phyloP scores from a whole-genome alignment of 768 basidiomycete species.

The Tulasnella sp. region DNA sequence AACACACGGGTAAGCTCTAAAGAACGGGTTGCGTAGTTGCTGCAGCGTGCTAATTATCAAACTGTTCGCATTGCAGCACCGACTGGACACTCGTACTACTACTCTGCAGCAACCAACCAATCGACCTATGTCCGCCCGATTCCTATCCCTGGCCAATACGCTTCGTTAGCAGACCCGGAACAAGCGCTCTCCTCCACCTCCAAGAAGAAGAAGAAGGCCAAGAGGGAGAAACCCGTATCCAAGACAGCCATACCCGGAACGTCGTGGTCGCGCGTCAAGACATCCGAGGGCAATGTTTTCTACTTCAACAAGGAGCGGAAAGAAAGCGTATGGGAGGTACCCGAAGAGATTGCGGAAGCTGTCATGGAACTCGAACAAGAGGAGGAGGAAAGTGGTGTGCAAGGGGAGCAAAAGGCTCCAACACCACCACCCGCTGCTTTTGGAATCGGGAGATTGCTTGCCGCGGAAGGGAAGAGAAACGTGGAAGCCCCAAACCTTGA shows the following conservation, averaged over 20 bases:
- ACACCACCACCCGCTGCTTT: not conserved
- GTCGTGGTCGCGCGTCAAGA: slow-evolving; percentile 86
- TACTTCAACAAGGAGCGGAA: slow-evolving; percentile 83
- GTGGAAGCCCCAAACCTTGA: slow-evolving; percentile 15
- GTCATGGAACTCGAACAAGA: slow-evolving; percentile 57
- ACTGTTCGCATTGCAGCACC: slow-evolving; percentile 56
- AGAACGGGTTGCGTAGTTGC: not conserved
- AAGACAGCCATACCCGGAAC: slow-evolving; percentile 88
- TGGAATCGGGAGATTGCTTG: not conserved
- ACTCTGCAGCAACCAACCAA: slow-evolving; percentile 77
- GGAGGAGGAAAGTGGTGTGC: slow-evolving; percentile 45
- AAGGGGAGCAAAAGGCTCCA: slow-evolving; percentile 30
- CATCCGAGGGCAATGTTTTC: slow-evolving; percentile 89
- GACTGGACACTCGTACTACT: slow-evolving; percentile 79
- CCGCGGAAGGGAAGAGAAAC: slow-evolving; percentile 40
- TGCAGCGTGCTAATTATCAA: not conserved
- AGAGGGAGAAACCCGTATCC: slow-evolving; percentile 85
- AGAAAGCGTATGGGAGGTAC: slow-evolving; percentile 85
- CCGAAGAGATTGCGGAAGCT: slow-evolving; percentile 80
- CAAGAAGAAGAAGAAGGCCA: slow-evolving; percentile 50
- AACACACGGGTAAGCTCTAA: slow-evolving; percentile 70
- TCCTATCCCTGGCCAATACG: slow-evolving; percentile 40
- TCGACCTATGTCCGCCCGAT: slow-evolving; percentile 88
- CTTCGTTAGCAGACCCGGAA: slow-evolving; percentile 41
- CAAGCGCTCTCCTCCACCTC: not conserved